Evolutionary conservation across 2,329 filamentous ascomycete species (phyloP), one percentile per base, ranked within the genome.

Genomic region (Clarireedia homoeocarpa): DNA sequence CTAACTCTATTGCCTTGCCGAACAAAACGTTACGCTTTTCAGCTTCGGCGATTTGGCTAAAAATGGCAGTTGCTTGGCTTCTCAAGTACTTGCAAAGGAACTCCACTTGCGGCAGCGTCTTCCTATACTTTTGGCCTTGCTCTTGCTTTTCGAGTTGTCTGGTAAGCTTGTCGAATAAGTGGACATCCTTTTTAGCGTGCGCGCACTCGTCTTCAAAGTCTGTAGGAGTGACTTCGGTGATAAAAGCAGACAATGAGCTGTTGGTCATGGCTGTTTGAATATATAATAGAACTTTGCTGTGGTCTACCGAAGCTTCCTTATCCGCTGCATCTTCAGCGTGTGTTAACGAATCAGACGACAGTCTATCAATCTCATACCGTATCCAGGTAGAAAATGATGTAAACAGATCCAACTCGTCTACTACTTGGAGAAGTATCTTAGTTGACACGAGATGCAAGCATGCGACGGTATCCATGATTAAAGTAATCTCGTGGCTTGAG

Each of bases 331-430:
- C 92, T 23, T 90, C 84, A 6, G 77, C 73, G 17, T 75, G 75
- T 48, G 79, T 74, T 1, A 77, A 78, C 15, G 77, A 76, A 63
- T 87, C 73, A 67, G 86, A 83, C 5, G 82, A 82, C 47, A 92
- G 80, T 14, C 86, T 81, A 61, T 95, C 89, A 57, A 96, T 92
- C 65, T 91, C 85, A 65, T 90, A 81, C 36, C 85, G 83, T 51
- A 97, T 75, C 92, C 92, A 97, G 53, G 79, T 77, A 0, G 89
- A 91, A 67, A 96, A 97, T 5, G 82, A 79, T 2, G 75, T 70
- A 65, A 95, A 97, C 50, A 91, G 80, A 26, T 84, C 79, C 15
- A 92, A 79, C 70, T 97, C 92, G 55, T 88, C 83, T 66, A 88
- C 85, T 27, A 86, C 80, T 54, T 84, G 77, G 5, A 84, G 75